A percentile compares a stretch with the other conserved stretches of the same genome.
Conservation (phyloP, 2,329 filamentous ascomycete species). For the Ophiobolus disseminans region DNA sequence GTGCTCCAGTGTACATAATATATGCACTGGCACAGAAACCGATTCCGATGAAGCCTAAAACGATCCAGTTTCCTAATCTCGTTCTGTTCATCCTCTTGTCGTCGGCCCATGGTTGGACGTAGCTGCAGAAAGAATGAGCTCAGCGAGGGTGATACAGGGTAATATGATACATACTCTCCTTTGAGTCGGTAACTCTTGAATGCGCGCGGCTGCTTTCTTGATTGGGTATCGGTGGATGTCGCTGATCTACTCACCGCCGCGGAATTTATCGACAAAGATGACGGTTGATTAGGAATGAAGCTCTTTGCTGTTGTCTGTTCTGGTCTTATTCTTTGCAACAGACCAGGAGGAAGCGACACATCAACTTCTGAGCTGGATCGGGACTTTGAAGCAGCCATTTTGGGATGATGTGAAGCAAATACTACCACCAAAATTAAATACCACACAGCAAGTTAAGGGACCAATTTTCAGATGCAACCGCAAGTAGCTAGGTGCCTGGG, state of each 20-base stretch:
- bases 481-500: no score
- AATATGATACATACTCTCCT: conserved; percentile 24
- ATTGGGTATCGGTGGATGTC: not conserved
- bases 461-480: no score
- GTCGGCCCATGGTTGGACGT: conserved; percentile 30
- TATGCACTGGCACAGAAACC: conserved; percentile 24
- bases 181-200: conserved; percentile 33
- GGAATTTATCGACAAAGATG: not conserved
- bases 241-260: not conserved
- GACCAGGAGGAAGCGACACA: no score
- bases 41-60: conserved; percentile 18
- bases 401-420: no score
- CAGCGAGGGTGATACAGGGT: not conserved
- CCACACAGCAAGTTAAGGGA: no score
- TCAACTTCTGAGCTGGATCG: no score
- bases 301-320: not conserved
- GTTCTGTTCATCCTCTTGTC: conserved; percentile 31
- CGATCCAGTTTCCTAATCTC: conserved; percentile 30
- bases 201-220: conserved; percentile 22
- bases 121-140: conserved; percentile 13
- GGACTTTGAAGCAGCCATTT: no score
- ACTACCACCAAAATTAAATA: no score
- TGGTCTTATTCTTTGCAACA: not conserved
- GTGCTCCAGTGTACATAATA: conserved; percentile 26
- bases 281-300: not conserved